Evolutionary conservation across 1,284 basidiomycete genomes (phyloP).

Genomic region (Puccinia coronata): DNA sequence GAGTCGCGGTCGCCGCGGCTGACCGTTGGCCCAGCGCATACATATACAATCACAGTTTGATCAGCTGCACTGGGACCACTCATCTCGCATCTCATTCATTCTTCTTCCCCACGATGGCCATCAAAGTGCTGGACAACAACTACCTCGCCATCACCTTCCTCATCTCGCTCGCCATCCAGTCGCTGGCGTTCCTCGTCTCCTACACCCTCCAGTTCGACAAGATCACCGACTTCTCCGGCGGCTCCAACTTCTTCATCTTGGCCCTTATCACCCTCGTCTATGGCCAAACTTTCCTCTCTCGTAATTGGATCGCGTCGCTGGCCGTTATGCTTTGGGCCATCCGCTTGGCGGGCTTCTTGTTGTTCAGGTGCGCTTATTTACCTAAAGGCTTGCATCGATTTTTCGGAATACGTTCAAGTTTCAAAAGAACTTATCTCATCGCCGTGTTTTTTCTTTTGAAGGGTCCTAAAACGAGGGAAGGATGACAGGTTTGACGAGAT

Average conservation of each 20-base stretch:
- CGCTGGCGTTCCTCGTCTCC: constrained; percentile 69
- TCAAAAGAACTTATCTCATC: too few species aligned
- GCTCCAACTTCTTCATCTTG: constrained; percentile 69
- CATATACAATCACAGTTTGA: too few species aligned
- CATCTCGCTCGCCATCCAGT: constrained; percentile 69
- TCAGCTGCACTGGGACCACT: too few species aligned
- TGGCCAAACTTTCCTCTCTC: constrained; percentile 66
- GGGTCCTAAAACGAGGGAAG: constrained; percentile 69
- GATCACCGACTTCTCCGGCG: constrained; percentile 65
- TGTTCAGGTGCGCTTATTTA: constrained; percentile 64
- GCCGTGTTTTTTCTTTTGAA: too few species aligned
- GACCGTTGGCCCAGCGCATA: too few species aligned
- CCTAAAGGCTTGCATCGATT: neutral
- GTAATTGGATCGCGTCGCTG: constrained; percentile 61
- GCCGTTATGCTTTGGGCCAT: constrained; percentile 69
- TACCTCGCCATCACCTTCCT: constrained; percentile 71
- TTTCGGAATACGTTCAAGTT: too few species aligned
- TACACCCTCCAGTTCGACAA: constrained; percentile 68
- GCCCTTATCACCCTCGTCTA: constrained; percentile 65
- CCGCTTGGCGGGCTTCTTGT: constrained; percentile 60
- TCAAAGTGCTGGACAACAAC: constrained; percentile 67
- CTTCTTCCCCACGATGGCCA: too few species aligned
- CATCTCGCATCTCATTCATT: too few species aligned
- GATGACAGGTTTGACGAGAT: constrained; percentile 71
- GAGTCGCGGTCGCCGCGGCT: too few species aligned